These are phyloP conservation scores for Didymella keratinophila DNA, from an alignment of 2,329 filamentous ascomycete genomes.

Conservation along the genomic window DNA sequence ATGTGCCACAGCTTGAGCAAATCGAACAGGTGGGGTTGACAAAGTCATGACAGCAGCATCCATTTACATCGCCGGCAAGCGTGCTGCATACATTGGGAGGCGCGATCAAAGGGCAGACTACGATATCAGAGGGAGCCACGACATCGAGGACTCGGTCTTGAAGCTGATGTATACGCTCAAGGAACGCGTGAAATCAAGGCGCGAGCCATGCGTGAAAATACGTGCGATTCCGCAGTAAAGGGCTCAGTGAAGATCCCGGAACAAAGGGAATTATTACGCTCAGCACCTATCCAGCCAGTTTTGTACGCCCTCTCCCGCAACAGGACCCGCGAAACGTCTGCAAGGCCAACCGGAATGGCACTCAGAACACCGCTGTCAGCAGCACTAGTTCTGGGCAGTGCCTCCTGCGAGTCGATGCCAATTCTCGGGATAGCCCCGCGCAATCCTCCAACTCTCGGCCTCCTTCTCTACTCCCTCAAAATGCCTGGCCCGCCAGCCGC, in stretches of 20 bases:
- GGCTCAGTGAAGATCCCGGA: background rate
- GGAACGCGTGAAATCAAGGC: background rate
- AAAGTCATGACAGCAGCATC: background rate
- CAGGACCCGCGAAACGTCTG: background rate
- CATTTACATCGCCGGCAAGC: background rate
- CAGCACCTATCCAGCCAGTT: background rate
- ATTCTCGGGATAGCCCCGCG: conserved; percentile 46
- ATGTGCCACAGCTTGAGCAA: background rate
- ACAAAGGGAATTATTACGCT: background rate
- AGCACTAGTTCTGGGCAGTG: background rate
- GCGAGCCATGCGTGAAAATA: conserved; percentile 8
- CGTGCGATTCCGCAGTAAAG: conserved; percentile 4
- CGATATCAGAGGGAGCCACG: background rate
- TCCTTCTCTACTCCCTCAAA: conserved; percentile 44
- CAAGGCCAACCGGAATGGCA: background rate
- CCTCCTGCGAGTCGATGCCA: conserved; percentile 35
- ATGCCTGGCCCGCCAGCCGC: conserved; percentile 54
- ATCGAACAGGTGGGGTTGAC: background rate
- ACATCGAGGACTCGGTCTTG: background rate
- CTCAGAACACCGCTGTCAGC: background rate
- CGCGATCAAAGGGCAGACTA: background rate
- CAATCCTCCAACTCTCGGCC: conserved; percentile 48
- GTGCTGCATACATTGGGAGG: background rate
- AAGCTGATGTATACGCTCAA: background rate
- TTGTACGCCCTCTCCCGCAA: background rate